phyloP scores from a whole-genome alignment of 495 filamentous ascomycete species.

The Podospora tetraspora region DNA sequence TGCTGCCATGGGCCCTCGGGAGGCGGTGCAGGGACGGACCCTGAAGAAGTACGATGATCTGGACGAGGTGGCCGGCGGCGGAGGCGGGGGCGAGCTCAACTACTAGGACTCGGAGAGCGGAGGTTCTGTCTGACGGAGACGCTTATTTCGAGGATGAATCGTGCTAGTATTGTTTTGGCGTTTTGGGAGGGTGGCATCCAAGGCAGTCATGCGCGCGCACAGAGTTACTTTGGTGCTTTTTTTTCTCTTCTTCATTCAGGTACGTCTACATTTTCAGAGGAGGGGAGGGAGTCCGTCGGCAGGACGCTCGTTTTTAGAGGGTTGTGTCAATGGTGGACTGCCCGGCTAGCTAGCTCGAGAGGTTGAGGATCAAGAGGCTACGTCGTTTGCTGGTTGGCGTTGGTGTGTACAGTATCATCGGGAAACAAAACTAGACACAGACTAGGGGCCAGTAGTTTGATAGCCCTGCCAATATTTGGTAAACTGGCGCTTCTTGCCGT shows the following conservation, averaged over 20 bases:
- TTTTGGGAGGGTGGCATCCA: not conserved
- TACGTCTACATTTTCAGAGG: not conserved
- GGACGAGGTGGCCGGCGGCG: constrained; percentile 64
- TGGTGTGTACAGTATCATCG: not conserved
- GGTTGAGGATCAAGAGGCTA: not conserved
- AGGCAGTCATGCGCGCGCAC: not conserved
- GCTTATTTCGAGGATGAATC: not conserved
- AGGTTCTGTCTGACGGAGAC: not conserved
- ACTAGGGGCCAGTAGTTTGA: not conserved
- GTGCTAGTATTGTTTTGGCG: not conserved
- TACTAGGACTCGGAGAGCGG: constrained; percentile 34
- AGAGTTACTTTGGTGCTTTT: not conserved
- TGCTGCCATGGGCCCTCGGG: constrained; percentile 70
- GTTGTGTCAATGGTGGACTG: not conserved
- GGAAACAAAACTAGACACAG: not conserved
- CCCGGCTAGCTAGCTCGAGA: not conserved
- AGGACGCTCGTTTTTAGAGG: not conserved
- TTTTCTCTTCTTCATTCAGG: not conserved
- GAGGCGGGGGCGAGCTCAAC: constrained; percentile 54
- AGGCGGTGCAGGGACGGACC: constrained; percentile 83
- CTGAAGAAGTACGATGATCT: constrained; percentile 96
- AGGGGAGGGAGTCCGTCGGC: not conserved
- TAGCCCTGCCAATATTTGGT: not conserved
- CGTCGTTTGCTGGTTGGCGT: not conserved
- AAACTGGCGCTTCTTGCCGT: not conserved